A percentile compares a stretch with the other conserved stretches of the same genome.
Conservation (phyloP, 345 rosid species). For the Salix brachista region DNA sequence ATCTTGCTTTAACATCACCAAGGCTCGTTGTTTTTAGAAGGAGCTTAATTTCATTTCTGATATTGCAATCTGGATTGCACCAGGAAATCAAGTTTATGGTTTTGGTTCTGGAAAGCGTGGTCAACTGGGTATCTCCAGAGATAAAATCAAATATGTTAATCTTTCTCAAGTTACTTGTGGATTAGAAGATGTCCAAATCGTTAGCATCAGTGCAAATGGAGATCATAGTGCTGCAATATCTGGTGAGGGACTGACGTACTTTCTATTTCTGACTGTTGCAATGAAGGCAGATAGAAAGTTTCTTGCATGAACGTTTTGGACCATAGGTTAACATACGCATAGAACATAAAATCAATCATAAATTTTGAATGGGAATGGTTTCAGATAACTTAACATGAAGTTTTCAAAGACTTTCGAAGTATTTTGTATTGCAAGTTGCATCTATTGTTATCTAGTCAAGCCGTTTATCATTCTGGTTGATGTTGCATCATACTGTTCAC, state of each 20-base stretch:
- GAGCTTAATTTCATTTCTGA: too few relatives aligned
- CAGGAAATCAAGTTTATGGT: conserved; percentile 51
- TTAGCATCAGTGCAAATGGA: conserved; percentile 64
- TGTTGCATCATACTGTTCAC: conserved; percentile 13
- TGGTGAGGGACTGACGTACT: conserved; percentile 29
- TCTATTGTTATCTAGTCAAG: not conserved
- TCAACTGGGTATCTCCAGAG: conserved; percentile 54
- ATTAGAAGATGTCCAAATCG: conserved; percentile 45
- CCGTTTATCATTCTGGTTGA: not conserved
- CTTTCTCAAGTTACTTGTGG: conserved; percentile 54
- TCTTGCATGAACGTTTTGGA: not conserved
- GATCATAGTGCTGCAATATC: conserved; percentile 81
- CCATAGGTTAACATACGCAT: not conserved
- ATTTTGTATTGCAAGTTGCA: not conserved
- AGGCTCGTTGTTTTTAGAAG: too few relatives aligned
- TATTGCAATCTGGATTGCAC: conserved; percentile 23
- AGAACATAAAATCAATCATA: not conserved
- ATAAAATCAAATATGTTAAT: conserved; percentile 38
- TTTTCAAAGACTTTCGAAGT: not conserved
- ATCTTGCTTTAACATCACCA: not conserved
- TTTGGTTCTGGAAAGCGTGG: conserved; percentile 93
- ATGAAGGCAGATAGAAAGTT: not conserved
- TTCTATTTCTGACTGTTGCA: not conserved
- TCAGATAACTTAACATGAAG: not conserved
- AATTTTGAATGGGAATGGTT: not conserved